Evolutionary conservation across 345 rosid genomes (phyloP).

Genomic region (Eucalyptus pauciflora): DNA sequence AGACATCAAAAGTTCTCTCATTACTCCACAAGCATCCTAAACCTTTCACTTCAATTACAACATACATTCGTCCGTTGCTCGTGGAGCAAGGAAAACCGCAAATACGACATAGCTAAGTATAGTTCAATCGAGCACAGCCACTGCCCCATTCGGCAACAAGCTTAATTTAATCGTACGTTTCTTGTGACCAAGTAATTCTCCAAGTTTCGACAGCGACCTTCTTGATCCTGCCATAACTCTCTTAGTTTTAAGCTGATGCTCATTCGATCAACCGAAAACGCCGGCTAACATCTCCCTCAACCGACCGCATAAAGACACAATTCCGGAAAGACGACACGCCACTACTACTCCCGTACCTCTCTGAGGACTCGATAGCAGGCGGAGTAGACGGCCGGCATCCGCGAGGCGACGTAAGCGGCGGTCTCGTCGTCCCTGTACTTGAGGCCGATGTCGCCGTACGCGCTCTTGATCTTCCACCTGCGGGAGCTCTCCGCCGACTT

Average conservation of each 20-base stretch:
- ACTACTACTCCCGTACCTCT: conserved; percentile 27
- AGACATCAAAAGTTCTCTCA: not conserved
- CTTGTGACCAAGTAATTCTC: not conserved
- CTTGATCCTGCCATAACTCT: not conserved
- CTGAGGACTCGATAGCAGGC: conserved; percentile 68
- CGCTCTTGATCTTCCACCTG: conserved; percentile 83
- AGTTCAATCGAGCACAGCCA: not conserved
- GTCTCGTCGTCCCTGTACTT: conserved; percentile 73
- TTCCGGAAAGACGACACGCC: not conserved
- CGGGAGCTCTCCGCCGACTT: conserved; percentile 64
- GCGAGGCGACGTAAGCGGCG: conserved; percentile 82
- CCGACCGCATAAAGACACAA: not conserved
- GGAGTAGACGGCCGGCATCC: conserved; percentile 95
- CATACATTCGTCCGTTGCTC: not conserved
- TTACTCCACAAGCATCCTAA: not conserved
- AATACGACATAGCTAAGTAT: not conserved
- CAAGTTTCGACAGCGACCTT: not conserved
- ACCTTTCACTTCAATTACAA: not conserved
- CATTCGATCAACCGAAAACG: not conserved
- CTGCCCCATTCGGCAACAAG: not conserved
- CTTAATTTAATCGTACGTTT: not conserved
- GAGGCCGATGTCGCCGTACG: conserved; percentile 81
- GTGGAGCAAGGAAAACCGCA: not conserved
- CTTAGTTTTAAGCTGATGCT: not conserved
- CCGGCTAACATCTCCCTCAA: not conserved